phyloP scores from a whole-genome alignment of 139 green algal species.

The Chlorella sp. region DNA sequence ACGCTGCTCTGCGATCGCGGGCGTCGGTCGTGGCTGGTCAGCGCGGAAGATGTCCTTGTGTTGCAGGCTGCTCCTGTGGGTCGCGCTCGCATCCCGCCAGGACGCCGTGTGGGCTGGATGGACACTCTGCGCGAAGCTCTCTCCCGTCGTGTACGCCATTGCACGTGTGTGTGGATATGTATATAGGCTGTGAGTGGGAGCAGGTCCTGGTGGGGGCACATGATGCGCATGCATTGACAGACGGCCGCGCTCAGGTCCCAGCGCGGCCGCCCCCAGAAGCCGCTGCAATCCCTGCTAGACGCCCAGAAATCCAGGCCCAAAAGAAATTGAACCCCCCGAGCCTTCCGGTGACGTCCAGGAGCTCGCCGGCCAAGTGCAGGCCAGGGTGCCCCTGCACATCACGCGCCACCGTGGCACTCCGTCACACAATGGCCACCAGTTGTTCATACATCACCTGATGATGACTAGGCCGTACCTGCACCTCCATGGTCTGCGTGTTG shows the following conservation, averaged over 20 bases:
- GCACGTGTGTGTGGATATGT: too few relatives aligned
- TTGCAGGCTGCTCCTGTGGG: not conserved
- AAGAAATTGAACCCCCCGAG: conserved; percentile 93
- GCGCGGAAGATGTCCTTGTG: not conserved
- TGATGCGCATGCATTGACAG: too few relatives aligned
- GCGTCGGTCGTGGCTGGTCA: not conserved
- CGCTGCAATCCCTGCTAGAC: conserved; percentile 60
- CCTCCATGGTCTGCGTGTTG: conserved; percentile 55
- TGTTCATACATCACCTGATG: too few relatives aligned
- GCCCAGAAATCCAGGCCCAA: conserved; percentile 78
- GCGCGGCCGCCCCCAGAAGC: too few relatives aligned
- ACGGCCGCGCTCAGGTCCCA: too few relatives aligned
- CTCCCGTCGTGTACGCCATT: too few relatives aligned
- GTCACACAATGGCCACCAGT: too few relatives aligned
- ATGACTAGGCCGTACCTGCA: conserved; percentile 43
- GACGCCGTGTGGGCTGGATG: too few relatives aligned
- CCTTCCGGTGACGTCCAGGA: conserved; percentile 37
- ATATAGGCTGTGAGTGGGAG: too few relatives aligned
- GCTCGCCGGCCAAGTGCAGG: conserved; percentile 79
- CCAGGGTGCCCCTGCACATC: conserved; percentile 35
- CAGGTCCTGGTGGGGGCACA: too few relatives aligned
- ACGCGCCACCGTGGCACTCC: too few relatives aligned
- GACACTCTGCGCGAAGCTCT: too few relatives aligned
- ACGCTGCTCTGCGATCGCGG: not conserved
- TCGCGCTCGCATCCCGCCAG: not conserved